A percentile compares a stretch with the other conserved stretches of the same genome.
Conservation (phyloP, 495 filamentous ascomycete species). For the Penicillium coprophilum region DNA sequence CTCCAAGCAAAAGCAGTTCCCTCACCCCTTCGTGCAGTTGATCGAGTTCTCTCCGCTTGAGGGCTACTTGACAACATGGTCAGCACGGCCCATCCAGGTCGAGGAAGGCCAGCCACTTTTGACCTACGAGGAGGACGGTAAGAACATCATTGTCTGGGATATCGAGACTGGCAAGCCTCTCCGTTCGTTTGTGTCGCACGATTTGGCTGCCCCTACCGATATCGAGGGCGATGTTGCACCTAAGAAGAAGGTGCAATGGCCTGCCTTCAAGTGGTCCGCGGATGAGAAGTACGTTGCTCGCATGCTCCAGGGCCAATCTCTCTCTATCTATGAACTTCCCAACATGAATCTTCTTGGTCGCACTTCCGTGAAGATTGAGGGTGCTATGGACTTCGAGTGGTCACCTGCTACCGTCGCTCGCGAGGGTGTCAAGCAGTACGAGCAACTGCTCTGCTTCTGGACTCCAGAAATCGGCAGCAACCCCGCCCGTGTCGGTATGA, state of each 20-base stretch:
- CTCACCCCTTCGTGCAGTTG: conserved; percentile 91
- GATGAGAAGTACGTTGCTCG: conserved; percentile 97
- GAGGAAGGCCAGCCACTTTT: conserved; percentile 78
- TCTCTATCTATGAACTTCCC: conserved; percentile 93
- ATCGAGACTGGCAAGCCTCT: conserved; percentile 85
- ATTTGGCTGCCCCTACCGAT: conserved; percentile 58
- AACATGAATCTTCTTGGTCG: conserved; percentile 88
- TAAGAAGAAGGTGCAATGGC: conserved; percentile 94
- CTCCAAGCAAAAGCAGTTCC: conserved; percentile 86
- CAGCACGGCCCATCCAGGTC: conserved; percentile 83
- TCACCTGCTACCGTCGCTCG: conserved; percentile 75
- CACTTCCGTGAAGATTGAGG: conserved; percentile 89
- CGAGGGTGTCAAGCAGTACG: conserved; percentile 81
- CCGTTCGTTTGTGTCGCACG: conserved; percentile 87
- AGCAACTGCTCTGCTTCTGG: conserved; percentile 98
- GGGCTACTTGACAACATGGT: conserved; percentile 95
- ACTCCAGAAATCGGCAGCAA: conserved; percentile 97
- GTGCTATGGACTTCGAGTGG: conserved; percentile 98
- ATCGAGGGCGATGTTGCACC: conserved; percentile 64
- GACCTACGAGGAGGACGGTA: conserved; percentile 89
- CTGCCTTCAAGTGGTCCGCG: conserved; percentile 97
- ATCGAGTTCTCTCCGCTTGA: conserved; percentile 94
- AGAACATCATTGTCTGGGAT: conserved; percentile 99
- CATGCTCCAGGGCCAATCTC: conserved; percentile 80
- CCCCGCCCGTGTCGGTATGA: conserved; percentile 93